Evolutionary conservation across 2,329 filamentous ascomycete species (phyloP), one percentile per base, ranked within the genome.

Genomic region (Exserohilum turcica): DNA sequence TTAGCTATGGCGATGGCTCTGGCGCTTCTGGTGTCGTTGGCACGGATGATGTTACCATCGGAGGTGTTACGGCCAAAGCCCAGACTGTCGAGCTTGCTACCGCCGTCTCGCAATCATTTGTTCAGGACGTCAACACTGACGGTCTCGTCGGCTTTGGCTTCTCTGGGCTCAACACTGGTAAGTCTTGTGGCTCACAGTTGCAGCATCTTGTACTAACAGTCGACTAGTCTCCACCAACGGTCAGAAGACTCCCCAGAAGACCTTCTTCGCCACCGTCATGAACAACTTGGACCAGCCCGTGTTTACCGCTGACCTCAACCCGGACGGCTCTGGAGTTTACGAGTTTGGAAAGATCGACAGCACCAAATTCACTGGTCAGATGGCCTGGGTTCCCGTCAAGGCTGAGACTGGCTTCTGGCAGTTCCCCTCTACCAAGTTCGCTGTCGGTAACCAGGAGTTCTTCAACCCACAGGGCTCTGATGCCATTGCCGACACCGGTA

Each of bases 201-300:
- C 18, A 71, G 6, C 1, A 10, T 12, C 10, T 7, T 15, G 40
- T 28, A 48, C 50, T 58, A 24, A 59, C 39, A 16, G 32, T 9
- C 12, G 5, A 9, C 32, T 28, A 62, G 66, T 73, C 48, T 71
- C 72, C 51, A 65, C 72, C 21, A 71, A 70, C 19, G 82, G 89
- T 54, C 68, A 80, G 67, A 87, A 87, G 0, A 75, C 79, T 13
- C 76, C 79, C 57, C 86, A 89, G 61, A 86, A 86, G 74, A 91
- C 88, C 9, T 91, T 90, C 73, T 90, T 91, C 69, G 86, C 89
- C 66, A 91, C 89, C 69, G 77, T 88, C 60, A 82, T 83, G 72
- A 59, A 72, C n/a, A 72, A 77, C 15, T 82, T 91, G 19, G 80
- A 83, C 21, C 75, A 83, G 72, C 87, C 88, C 0, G 76, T 92